Evolutionary conservation across 257 asterid genomes (phyloP), one percentile per base, ranked within the genome.

Genomic region (Solanum etuberosum): DNA sequence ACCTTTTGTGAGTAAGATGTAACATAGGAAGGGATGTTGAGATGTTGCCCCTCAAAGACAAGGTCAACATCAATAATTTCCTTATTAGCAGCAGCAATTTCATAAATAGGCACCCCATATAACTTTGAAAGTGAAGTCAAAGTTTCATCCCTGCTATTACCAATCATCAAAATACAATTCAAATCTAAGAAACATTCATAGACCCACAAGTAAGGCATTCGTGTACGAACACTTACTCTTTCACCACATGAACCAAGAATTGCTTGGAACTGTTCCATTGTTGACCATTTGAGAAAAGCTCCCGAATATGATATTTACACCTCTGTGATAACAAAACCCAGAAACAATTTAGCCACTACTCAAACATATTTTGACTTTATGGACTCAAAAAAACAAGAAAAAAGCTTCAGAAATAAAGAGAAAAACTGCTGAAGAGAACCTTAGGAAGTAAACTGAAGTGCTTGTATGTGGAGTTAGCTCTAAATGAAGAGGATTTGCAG

Each of bases 231-330:
- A 9, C 88, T 51, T 16, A 94, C 95, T 92, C 90, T 91, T 92
- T 94, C 78, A 94, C 94, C 82, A 90, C 92, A 90, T 94, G 97
- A 88, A 89, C 89, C 92, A 87, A 85, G 85, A 81, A 54, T 87
- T 87, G 87, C 90, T 90, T 91, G 87, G 88, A 87, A 83, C 83
- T 65, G 31, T 10, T 73, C 82, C 40, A 35, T 35, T 71, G 68
- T 76, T 43, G 89, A 63, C 91, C 90, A 40, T 88, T 94, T 91
- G 93, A 87, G 84, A 91, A 72, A 72, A 91, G 83, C 90, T 91
- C 91, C 57, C 88, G 92, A 80, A 93, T 83, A 42, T 91, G 88
- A 87, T 90, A 89, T 89, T 91, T 94, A 87, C 92, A 91, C 84
- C 87, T 87, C 94, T 91, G 89, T n/a, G 63, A 42, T 89, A 88